Evolutionary conservation across 345 rosid species (phyloP), one percentile per base, ranked within the genome.

Genomic region (Draba incana): DNA sequence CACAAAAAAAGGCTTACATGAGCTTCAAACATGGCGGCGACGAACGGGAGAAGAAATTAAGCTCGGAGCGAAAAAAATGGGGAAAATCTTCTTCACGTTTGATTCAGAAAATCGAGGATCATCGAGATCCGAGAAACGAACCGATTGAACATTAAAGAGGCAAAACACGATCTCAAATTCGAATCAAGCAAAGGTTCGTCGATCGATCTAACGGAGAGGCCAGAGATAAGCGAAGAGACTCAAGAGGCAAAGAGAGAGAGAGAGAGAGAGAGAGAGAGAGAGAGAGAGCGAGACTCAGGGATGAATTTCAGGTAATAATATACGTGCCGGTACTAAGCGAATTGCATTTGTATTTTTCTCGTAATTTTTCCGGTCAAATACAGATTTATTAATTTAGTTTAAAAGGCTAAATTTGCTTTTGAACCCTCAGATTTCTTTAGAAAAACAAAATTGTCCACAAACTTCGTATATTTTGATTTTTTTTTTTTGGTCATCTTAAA

Each of bases 1-100:
- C 64, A 56, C 15, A 28, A 69, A 30, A 6, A 10, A 25, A 13
- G 73, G 30, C 87, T 75, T 80, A 92, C 98, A 77, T 92, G 96
- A 75, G 92, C 92, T 84, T 92, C 96, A 63, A 92, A 92, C 98
- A 92, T 92, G 81, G 78, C 71, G 85, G 66, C 77, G 82, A 78
- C 49, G 64, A 52, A 49, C 51, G 59, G 51, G 68, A 38, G 0
- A 46, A 53, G 42, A 62, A 46, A 75, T 51, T 54, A 75, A 41
- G 69, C 50, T 49, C 41, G 20, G 33, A 44, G 55, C 8, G 8
- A 33, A 54, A 51, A 43, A 39, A 66, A 24, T 58, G 56, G 56
- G 48, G 49, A 44, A 66, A 52, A 41, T 15, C 52, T 37, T 31
- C 61, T 61, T 77, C 79, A 52, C 52, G 57, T 70, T 13, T 52